These are phyloP conservation scores for Solanum sejunctum DNA, from an alignment of 257 asterid genomes.

Conservation along the genomic window DNA sequence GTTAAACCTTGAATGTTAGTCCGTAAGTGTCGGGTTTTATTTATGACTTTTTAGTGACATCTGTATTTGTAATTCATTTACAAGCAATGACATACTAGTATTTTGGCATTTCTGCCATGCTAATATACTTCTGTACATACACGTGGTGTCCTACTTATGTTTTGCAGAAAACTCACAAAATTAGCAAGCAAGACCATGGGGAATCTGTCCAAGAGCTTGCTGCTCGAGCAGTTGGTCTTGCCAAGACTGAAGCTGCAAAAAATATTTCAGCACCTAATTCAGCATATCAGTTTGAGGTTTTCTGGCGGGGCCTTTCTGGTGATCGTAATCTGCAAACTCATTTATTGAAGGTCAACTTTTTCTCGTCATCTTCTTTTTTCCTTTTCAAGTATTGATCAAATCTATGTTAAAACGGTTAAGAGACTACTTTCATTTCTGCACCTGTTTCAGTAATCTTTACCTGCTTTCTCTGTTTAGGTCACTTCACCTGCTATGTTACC, in stretches of 20 bases:
- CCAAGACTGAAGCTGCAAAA: conserved; percentile 80
- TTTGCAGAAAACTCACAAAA: conserved; percentile 31
- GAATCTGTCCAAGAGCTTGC: conserved; percentile 85
- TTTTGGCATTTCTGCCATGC: neutral
- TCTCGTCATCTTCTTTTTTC: neutral
- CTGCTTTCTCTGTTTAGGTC: conserved; percentile 31
- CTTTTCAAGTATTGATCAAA: neutral
- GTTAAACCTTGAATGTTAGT: neutral
- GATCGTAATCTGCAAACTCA: conserved; percentile 60
- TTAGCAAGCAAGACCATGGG: conserved; percentile 40
- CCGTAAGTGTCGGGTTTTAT: neutral
- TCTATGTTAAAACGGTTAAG: neutral
- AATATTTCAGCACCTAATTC: conserved; percentile 72
- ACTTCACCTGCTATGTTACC: conserved; percentile 69
- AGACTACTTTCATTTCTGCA: neutral
- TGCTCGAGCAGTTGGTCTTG: conserved; percentile 69
- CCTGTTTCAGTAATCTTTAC: neutral
- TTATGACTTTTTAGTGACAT: neutral
- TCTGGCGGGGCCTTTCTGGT: conserved; percentile 87
- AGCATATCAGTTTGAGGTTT: conserved; percentile 85
- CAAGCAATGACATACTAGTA: neutral
- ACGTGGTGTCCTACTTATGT: neutral
- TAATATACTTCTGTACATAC: neutral
- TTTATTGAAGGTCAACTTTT: conserved; percentile 52
- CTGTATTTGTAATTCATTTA: neutral